Base-by-base conservation (phyloP, 495 filamentous ascomycete species). In the Xylaria palmicola region DNA sequence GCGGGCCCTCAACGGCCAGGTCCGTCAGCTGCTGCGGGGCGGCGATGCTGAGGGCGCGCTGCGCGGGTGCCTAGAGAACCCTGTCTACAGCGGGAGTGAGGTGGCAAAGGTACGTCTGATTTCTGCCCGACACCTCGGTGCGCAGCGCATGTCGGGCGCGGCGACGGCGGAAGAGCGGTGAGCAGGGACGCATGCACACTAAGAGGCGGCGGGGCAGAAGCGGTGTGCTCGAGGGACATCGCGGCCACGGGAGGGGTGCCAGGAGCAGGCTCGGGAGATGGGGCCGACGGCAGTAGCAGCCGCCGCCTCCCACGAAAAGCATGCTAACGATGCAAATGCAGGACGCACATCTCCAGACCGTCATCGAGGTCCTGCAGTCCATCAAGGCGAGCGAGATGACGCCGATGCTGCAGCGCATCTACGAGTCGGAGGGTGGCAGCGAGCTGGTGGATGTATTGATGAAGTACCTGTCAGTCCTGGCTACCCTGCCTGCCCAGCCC, bases 341-440 rank as follows among this genome's bases (percentile, higher is more conserved):
- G 89, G 91, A 95, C 62, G 74, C 90, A 13, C 90, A 94, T 69
- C 77, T 93, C 58, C 84, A 88, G 40, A 90, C 89, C 9, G 88
- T 97, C 8, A 86, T 88, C 34, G 92, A 96, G 74, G 91, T 95
- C 39, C 79, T 97, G 60, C 91, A 95, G 74, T 90, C 88, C 9
- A 96, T 95, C 72, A 90, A 92, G 63, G 90, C 91, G 72, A 86
- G 87, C 48, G 92, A 97, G 66, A 96, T 97, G 91, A 88, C 87
- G 30, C 87, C 89, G 1, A 85, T 97, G 69, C 76, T 97, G 52
- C 84, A 85, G 71, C 81, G 87, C 13, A 89, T 96, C 61, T 93
- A 90, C 70, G 74, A 71, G 15, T 82, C 84, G 3, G 79, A 87
- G 40, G 87, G 88, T 41, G 91, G 92, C 0, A 82, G 84, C 52